phyloP scores from a whole-genome alignment of 75 land plant genomes.

The Selaginella tamariscina region DNA sequence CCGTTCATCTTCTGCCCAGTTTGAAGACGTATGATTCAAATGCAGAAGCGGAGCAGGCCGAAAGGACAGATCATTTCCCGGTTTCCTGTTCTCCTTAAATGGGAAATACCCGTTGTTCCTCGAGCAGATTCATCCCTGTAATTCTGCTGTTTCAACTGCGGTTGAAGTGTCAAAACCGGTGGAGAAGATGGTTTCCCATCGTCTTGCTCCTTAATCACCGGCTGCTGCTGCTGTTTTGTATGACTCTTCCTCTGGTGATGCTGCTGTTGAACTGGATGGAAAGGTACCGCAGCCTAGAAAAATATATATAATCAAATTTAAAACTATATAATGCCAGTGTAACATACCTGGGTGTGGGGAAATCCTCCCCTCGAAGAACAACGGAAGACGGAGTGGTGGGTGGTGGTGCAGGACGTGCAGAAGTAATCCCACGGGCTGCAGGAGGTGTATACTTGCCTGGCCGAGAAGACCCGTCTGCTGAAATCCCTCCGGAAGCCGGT shows the following conservation, averaged over 20 bases:
- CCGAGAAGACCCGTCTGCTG: neutral
- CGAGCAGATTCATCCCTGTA: constrained; percentile 3
- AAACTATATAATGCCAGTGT: no score
- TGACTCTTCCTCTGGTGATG: constrained; percentile 51
- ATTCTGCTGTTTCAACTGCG: constrained; percentile 19
- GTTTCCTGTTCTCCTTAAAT: constrained; percentile 14
- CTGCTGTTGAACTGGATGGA: constrained; percentile 19
- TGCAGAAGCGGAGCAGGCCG: constrained; percentile 43
- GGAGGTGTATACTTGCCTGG: constrained; percentile 47
- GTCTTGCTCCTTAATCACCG: constrained; percentile 23
- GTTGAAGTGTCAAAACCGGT: constrained; percentile 18
- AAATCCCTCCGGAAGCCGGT: neutral
- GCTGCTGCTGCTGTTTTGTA: constrained; percentile 36
- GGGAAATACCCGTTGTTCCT: constrained; percentile 4
- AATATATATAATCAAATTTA: no score
- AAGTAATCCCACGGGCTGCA: constrained; percentile 22
- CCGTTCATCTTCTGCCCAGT: constrained; percentile 98
- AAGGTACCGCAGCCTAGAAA: constrained; percentile 53
- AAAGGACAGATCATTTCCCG: constrained; percentile 27
- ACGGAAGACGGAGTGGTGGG: constrained; percentile 17
- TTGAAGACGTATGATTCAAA: constrained; percentile 47
- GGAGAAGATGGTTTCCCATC: neutral
- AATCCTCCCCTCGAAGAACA: constrained; percentile 86
- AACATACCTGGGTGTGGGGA: no score
- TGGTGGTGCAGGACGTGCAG: constrained; percentile 8